A percentile compares a stretch with the other conserved stretches of the same genome.
Evolutionary conservation across 768 basidiomycete genomes (phyloP).

Genomic region (Suillus clintonianus): DNA sequence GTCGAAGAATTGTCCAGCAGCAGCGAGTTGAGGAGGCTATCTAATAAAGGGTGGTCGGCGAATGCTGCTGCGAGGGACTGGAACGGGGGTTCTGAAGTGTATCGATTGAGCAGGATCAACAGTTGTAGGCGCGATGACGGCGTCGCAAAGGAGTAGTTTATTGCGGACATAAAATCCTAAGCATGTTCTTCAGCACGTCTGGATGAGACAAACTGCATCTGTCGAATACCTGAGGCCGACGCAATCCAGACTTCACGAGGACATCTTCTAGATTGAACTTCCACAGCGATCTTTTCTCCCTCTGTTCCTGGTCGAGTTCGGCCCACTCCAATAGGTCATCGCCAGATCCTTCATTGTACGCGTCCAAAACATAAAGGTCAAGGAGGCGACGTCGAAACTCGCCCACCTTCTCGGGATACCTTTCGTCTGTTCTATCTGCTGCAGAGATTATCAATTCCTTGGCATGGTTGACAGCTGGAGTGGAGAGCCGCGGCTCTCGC

Average conservation of each 20-base stretch:
- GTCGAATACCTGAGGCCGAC: slow-evolving; percentile 56
- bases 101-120: slow-evolving; percentile 62
- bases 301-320: slow-evolving; percentile 60
- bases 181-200: slow-evolving; percentile 7
- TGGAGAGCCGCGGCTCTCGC: slow-evolving; percentile 69
- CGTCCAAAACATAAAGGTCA: slow-evolving; percentile 77
- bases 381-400: slow-evolving; percentile 71
- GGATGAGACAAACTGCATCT: slow-evolving; percentile 6
- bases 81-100: slow-evolving; percentile 58
- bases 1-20: slow-evolving; percentile 77
- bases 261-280: slow-evolving; percentile 79
- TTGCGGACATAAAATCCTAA: slow-evolving; percentile 71
- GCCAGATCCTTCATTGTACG: slow-evolving; percentile 72
- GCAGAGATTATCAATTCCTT: slow-evolving; percentile 72
- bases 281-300: slow-evolving; percentile 64
- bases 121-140: slow-evolving; percentile 71
- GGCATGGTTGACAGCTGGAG: slow-evolving; percentile 58
- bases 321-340: slow-evolving; percentile 78
- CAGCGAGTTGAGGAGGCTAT: slow-evolving; percentile 65
- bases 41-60: slow-evolving; percentile 63
- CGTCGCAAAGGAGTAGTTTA: slow-evolving; percentile 59
- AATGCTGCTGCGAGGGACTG: slow-evolving; percentile 48
- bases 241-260: slow-evolving; percentile 63
- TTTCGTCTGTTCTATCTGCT: slow-evolving; percentile 48
- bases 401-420: slow-evolving; percentile 49